Conservation (phyloP, 345 rosid genomes). For the Sonneratia caseolaris region DNA sequence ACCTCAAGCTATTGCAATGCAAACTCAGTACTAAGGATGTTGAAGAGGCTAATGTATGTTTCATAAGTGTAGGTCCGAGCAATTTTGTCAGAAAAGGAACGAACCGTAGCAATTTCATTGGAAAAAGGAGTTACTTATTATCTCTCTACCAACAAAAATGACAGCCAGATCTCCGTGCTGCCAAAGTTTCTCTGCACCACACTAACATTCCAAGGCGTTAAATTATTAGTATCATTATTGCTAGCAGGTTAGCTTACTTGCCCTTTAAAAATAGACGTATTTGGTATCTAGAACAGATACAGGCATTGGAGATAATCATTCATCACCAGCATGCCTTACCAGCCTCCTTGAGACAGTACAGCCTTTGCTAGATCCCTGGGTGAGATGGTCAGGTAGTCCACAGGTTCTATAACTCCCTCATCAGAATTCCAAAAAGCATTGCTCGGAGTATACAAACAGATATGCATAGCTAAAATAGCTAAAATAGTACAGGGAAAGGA, state of each 20-base stretch:
- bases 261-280: not conserved
- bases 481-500: not conserved
- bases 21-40: not conserved
- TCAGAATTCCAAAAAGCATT: constrained; percentile 20
- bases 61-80: not conserved
- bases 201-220: constrained; percentile 26
- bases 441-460: not conserved
- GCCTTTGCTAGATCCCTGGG: constrained; percentile 60
- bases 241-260: not conserved
- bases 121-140: constrained; percentile 15
- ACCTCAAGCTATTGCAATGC: too few species aligned
- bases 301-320: not conserved
- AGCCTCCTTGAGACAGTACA: constrained; percentile 60
- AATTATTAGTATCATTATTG: not conserved
- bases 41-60: not conserved
- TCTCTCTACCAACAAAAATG: constrained; percentile 87
- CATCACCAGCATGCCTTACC: constrained; percentile 70
- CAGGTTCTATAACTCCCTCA: constrained; percentile 28
- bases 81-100: not conserved
- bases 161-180: constrained; percentile 61
- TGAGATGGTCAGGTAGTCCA: constrained; percentile 65
- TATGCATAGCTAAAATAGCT: too few species aligned
- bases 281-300: not conserved
- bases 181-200: constrained; percentile 45
- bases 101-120: not conserved